A percentile compares a stretch with the other conserved stretches of the same genome.
Conservation (phyloP, 352 stramenopile genomes). For the Paralagenidium karlingii region DNA sequence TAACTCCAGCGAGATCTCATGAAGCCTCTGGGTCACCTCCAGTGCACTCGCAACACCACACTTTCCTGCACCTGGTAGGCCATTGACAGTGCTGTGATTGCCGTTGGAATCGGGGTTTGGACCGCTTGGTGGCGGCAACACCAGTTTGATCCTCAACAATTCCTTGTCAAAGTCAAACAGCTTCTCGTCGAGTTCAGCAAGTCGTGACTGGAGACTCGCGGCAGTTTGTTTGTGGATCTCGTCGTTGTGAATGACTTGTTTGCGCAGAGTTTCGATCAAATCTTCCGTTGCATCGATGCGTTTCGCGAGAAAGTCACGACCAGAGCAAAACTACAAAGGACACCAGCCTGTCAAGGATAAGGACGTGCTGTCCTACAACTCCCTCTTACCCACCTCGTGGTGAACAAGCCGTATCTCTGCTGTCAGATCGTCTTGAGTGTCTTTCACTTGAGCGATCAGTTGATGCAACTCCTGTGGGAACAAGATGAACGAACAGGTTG, state of each 20-base stretch:
- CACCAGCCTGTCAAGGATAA: not conserved
- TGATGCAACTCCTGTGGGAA: slow-evolving; percentile 31
- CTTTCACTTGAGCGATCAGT: slow-evolving; percentile 22
- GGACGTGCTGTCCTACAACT: too few species aligned
- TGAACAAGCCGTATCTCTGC: slow-evolving; percentile 30
- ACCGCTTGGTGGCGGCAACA: slow-evolving; percentile 22
- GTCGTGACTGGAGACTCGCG: slow-evolving; percentile 9
- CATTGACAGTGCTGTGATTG: not conserved
- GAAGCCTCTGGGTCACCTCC: slow-evolving; percentile 17
- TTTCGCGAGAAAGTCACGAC: slow-evolving; percentile 17
- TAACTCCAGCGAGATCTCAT: slow-evolving; percentile 22
- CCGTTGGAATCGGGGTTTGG: slow-evolving; percentile 1
- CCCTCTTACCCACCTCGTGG: slow-evolving; percentile 23
- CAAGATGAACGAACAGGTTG: not conserved
- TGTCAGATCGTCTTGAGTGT: slow-evolving; percentile 23
- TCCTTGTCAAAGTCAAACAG: slow-evolving; percentile 53
- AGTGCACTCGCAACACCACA: slow-evolving; percentile 10
- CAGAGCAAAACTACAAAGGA: slow-evolving; percentile 1
- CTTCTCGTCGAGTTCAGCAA: slow-evolving; percentile 37
- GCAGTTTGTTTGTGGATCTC: slow-evolving; percentile 18
- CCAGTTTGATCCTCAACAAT: slow-evolving; percentile 46
- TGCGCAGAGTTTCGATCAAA: slow-evolving; percentile 21
- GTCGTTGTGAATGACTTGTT: slow-evolving; percentile 11
- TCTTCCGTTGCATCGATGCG: slow-evolving; percentile 28
- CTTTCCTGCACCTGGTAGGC: not conserved